These are phyloP conservation scores for Penicillium occitanis DNA, from an alignment of 2,329 filamentous ascomycete species.

Conservation along the genomic window DNA sequence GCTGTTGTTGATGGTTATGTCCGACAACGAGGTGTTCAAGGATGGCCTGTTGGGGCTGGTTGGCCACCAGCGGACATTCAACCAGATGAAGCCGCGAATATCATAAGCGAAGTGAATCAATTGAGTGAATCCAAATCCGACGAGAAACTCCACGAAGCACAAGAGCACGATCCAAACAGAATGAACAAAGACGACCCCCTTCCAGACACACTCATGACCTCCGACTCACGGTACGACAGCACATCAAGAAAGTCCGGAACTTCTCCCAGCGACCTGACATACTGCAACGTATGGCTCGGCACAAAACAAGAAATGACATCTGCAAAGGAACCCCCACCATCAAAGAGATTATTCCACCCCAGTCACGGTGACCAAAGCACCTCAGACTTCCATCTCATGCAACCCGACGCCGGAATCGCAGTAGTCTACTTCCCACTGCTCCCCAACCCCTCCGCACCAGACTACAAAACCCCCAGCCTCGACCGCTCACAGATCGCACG, in stretches of 20 bases:
- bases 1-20: conserved; percentile 92
- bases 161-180: conserved; percentile 23
- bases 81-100: conserved; percentile 59
- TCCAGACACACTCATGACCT: conserved; percentile 27
- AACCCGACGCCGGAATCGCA: conserved; percentile 78
- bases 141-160: conserved; percentile 62
- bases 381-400: conserved; percentile 67
- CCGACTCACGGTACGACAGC: conserved; percentile 30
- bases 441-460: conserved; percentile 61
- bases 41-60: conserved; percentile 92
- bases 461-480: conserved; percentile 27
- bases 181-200: neutral
- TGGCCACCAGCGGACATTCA: conserved; percentile 72
- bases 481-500: conserved; percentile 26
- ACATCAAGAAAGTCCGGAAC: conserved; percentile 4
- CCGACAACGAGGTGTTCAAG: conserved; percentile 81
- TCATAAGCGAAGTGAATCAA: conserved; percentile 68
- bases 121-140: conserved; percentile 61
- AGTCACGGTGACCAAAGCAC: conserved; percentile 58
- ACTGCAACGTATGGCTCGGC: conserved; percentile 95
- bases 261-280: conserved; percentile 63
- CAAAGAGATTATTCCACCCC: conserved; percentile 50
- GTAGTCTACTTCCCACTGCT: conserved; percentile 90
- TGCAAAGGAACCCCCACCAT: conserved; percentile 53
- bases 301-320: conserved; percentile 70